Base-by-base conservation (phyloP, 768 basidiomycete species). In the Lactarius psammicola region DNA sequence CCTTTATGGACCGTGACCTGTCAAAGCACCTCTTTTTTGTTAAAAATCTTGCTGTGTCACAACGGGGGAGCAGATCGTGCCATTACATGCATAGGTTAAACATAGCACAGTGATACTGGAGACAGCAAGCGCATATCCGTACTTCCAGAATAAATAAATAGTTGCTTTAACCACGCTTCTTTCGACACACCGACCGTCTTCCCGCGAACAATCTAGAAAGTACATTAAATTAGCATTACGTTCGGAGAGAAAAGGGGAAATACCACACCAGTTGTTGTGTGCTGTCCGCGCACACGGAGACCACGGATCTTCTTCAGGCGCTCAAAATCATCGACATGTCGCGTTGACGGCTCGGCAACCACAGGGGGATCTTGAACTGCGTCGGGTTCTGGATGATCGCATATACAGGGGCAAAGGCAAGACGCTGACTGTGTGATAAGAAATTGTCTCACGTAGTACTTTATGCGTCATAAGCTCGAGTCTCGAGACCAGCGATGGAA, bases 291-390 rank as follows among this genome's bases (percentile, higher is more conserved):
- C 62, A 98, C 97, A 74, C 96, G 88, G 69, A 96, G 82, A 71
- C 95, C 95, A 70, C 95, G 87, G 76, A 99, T 99, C 85, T 98
- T 98, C 89, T 98, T 99, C 79, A 99, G 79, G 63, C 97, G 85
- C 83, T 99, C 97, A 69, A 99, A 83, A 77, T 99, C 97, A 71
- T 98, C 96, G 68, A 93, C 86, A 62, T 94, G 76, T 98, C 96
- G 78, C 93, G 93, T 78, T 98, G 97, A 80, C 97, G 93, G 87
- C 98, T 99, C 78, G 98, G 79, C 87, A 99, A 98, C 96, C 96
- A 99, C 46, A 87, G 85, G 20, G 97, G 97, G 77, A 99, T 97
- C 85, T 99, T 99, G 89, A 96, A 99, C 78, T 98, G 96, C 9
- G 91, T 90, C 34, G 97, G 97, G 81, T 95, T 98, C 82, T 98